Percentiles rank a stretch among this genome's conserved stretches.
Evolutionary conservation across 2,329 filamentous ascomycete genomes (phyloP).

Genomic region (Albifimbria verrucaria): DNA sequence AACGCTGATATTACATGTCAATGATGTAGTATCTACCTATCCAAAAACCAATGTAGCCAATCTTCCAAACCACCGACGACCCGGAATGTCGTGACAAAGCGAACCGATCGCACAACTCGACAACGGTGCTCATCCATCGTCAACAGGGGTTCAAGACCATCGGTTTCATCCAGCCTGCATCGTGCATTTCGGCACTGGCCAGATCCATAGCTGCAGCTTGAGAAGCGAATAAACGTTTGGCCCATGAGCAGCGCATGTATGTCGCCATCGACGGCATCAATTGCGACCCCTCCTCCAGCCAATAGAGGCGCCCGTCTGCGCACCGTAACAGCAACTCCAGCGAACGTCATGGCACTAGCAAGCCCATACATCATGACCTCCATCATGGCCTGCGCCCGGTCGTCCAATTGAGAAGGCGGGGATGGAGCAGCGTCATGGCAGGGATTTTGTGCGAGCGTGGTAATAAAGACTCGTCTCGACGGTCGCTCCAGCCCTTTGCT

Average conservation of each 20-base stretch:
- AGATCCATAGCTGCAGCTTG: not conserved
- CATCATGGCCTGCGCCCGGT: not conserved
- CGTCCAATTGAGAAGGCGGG: not conserved
- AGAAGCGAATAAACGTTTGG: not conserved
- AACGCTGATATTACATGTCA: no score
- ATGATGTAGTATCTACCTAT: no score
- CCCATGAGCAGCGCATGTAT: not conserved
- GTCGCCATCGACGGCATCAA: not conserved
- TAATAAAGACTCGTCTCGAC: not conserved
- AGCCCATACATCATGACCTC: not conserved
- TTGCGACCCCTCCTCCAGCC: not conserved
- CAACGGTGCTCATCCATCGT: no score
- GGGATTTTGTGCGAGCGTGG: not conserved
- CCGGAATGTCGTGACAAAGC: no score
- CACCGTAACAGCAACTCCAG: not conserved
- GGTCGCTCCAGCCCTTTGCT: no score
- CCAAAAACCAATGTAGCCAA: no score
- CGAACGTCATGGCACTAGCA: not conserved
- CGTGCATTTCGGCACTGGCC: no score
- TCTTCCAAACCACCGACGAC: no score
- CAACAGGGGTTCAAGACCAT: no score
- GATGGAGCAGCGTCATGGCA: not conserved
- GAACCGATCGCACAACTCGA: no score
- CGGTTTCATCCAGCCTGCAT: no score
- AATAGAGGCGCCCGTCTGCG: not conserved